Evolutionary conservation across 169 alveolate species (phyloP), one percentile per base, ranked within the genome.

Genomic region (Plasmodium vinckei): DNA sequence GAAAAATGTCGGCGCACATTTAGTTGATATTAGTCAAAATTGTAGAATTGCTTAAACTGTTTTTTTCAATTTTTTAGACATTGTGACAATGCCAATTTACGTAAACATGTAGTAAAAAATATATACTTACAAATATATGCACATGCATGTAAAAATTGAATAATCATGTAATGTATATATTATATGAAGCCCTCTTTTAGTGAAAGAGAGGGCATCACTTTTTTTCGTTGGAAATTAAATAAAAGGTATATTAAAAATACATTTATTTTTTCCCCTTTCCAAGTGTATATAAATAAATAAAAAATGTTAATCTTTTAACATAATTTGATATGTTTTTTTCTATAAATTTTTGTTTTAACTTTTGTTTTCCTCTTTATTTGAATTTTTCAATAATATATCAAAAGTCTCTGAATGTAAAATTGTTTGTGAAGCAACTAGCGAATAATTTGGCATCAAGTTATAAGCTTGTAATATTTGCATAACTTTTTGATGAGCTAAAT

Each of bases 401-500:
- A 86, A 86, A 6, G 87, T 60, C 21, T 68, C 59, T 25, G 39
- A 25, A 44, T 70, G 87, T 12, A 86, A 73, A 53, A 86, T 27
- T 17, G 91, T 70, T 51, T 86, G 87, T n/a, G 77, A 39, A 19
- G 87, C 87, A 69, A 86, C 91, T 33, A 86, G 53, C 9, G 91
- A 86, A 63, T 86, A 86, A 42, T 86, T 86, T 9, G 91, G 75
- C 56, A 47, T 69, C n/a, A 86, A 53, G 33, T 86, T 70, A 73
- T 70, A 60, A 47, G 46, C 60, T 64, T 71, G 73, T 25, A 71
- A 54, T 59, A 70, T 71, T 5, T 59, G 59, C 87, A 86, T 70
- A 51, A 86, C 87, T 51, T 73, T 63, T 64, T 86, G 60, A 39
- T 86, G 91, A 21, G 87, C 87, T 59, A 86, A 33, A 61, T 86